Evolutionary conservation across 306 rosid genomes (phyloP), one percentile per base, ranked within the genome.

Genomic region (Fagus crenata): DNA sequence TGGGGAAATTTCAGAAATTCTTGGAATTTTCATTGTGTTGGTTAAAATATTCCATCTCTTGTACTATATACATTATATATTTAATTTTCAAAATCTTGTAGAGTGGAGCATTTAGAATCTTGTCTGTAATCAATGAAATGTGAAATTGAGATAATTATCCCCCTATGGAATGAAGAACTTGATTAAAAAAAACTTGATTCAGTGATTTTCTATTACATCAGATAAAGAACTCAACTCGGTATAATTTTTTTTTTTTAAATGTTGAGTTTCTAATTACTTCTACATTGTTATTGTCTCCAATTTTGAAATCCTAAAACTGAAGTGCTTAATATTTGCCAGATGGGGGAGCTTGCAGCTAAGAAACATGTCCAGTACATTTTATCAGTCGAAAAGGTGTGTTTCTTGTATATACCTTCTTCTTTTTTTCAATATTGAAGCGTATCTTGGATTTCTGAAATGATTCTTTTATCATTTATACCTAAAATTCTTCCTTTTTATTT

Each of bases 291-390:
- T 2, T 67, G 49, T 39, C 4, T 39, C 14, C 46, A 39, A 7
- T 7, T 65, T 18, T 39, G 17, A 65, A 14, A 4, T 39, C 71
- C 46, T 7, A 0, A 18, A 40, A 37, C 37, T 39, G 4, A 67
- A 37, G 32, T 39, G 56, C 42, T 14, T 51, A 49, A 59, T 15
- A 15, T 6, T 78, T 60, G 54, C 40, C 79, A 84, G 90, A 94
- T 94, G 96, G 96, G 77, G 67, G 92, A 88, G 69, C 84, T 92
- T 53, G 97, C 83, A 4, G 39, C 92, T 68, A 91, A 82, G 69
- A 92, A 94, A 71, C 97, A 90, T 74, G 97, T 83, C 74, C 71
- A 76, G 31, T 94, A 87, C 75, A 89, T 92, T 53, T 63, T 92
- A 68, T 88, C 96, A 0, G 86, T 88, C 22, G 95, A 88, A 85